These are phyloP conservation scores for Mycosphaerella sp. DNA, from an alignment of 2,329 filamentous ascomycete genomes.

Conservation along the genomic window DNA sequence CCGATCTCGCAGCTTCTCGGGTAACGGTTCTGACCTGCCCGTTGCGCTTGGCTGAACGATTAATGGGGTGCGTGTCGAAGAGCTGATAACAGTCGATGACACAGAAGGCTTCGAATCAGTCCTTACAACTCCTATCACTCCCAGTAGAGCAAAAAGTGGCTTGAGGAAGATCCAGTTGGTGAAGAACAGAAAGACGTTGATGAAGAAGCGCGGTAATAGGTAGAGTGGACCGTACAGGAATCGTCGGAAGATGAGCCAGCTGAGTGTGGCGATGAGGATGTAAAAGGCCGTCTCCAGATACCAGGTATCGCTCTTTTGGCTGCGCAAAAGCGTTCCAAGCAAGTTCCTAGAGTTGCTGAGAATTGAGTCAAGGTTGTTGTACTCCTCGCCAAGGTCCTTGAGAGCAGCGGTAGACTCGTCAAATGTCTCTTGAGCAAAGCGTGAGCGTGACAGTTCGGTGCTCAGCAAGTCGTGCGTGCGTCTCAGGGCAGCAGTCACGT, in stretches of 20 bases:
- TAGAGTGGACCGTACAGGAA: constrained; percentile 83
- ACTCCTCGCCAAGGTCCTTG: constrained; percentile 72
- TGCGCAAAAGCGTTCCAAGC: constrained; percentile 70
- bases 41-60: constrained; percentile 44
- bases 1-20: constrained; percentile 20
- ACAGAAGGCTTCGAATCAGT: constrained; percentile 16
- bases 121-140: constrained; percentile 46
- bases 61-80: constrained; percentile 33
- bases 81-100: constrained; percentile 13
- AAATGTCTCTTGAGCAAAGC: constrained; percentile 85
- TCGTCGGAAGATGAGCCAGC: constrained; percentile 80
- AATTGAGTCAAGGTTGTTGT: constrained; percentile 70
- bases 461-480: constrained; percentile 83
- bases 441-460: constrained; percentile 74
- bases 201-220: constrained; percentile 57
- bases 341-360: constrained; percentile 68
- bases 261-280: constrained; percentile 67
- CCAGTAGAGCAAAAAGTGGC: constrained; percentile 45
- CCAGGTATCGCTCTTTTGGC: constrained; percentile 96
- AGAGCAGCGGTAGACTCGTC: constrained; percentile 77
- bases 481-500: constrained; percentile 77
- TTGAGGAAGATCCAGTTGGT: constrained; percentile 28
- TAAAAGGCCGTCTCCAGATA: constrained; percentile 89
- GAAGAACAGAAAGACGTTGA: constrained; percentile 19
- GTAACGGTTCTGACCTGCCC: constrained; percentile 33